Evolutionary conservation across 148 eudicot genomes (phyloP).

Genomic region (Selenicereus undatus): DNA sequence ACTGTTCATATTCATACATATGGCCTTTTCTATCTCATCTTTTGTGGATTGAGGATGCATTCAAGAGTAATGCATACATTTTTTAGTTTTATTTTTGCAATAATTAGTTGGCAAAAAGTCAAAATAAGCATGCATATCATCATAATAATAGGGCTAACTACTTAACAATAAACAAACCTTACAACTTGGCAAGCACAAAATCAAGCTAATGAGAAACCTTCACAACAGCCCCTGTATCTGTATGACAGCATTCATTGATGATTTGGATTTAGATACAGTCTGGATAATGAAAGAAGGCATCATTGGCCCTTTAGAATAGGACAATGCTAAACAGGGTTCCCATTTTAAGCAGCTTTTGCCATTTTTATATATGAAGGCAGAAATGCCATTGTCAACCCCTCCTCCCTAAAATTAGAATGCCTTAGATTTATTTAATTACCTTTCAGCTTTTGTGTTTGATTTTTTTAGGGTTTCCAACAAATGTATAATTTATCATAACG

Average conservation of each 20-base stretch:
- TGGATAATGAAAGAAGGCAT: neutral
- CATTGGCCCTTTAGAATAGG: neutral
- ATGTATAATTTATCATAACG: neutral
- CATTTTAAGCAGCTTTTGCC: neutral
- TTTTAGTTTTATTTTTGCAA: no score
- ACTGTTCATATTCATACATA: neutral
- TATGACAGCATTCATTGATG: no score
- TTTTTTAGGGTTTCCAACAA: constrained; percentile 14
- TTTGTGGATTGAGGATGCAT: neutral
- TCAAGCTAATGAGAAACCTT: no score
- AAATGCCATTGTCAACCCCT: neutral
- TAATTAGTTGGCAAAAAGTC: no score
- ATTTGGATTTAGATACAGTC: no score
- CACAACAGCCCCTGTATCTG: no score
- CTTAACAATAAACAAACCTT: no score
- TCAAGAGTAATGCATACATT: no score
- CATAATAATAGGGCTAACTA: no score
- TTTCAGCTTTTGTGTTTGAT: neutral
- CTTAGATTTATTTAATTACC: neutral
- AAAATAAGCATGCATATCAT: no score
- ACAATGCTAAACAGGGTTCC: neutral
- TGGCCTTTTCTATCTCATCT: neutral
- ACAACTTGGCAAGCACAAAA: no score
- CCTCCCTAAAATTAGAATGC: neutral
- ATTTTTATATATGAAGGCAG: neutral